Percentiles rank a stretch among this genome's conserved stretches.
Conservation (phyloP, 306 rosid genomes). For the Purshia tridentata region DNA sequence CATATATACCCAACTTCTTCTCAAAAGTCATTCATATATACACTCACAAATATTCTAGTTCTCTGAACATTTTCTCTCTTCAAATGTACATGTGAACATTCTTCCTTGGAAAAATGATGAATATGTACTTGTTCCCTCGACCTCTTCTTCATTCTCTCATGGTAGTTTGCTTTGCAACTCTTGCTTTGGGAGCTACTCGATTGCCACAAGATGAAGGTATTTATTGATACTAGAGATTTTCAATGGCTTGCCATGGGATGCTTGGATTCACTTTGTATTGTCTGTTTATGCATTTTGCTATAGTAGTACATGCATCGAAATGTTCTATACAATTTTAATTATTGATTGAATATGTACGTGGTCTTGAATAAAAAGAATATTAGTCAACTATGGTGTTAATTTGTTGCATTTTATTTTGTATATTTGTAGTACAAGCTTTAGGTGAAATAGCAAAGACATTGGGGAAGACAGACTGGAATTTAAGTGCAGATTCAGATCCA, state of each 20-base stretch:
- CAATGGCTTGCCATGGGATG: too few relatives aligned
- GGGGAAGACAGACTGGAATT: conserved; percentile 55
- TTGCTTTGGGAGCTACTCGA: conserved; percentile 29
- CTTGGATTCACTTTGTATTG: too few relatives aligned
- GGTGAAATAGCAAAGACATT: conserved; percentile 38
- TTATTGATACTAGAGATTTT: too few relatives aligned
- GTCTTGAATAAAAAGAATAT: too few relatives aligned
- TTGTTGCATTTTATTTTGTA: background rate
- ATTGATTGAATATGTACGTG: too few relatives aligned
- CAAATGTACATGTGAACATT: background rate
- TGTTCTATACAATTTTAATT: too few relatives aligned
- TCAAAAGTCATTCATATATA: too few relatives aligned
- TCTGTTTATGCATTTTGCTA: too few relatives aligned
- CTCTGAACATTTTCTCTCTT: background rate
- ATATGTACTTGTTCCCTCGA: background rate
- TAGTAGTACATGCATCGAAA: too few relatives aligned
- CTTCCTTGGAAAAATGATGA: background rate
- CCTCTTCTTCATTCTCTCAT: conserved; percentile 16
- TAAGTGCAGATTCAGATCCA: conserved; percentile 44
- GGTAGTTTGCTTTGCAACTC: conserved; percentile 11
- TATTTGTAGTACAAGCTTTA: conserved; percentile 44
- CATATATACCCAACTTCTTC: too few relatives aligned
- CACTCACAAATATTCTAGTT: too few relatives aligned
- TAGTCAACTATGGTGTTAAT: too few relatives aligned
- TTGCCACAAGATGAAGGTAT: conserved; percentile 38